Conservation (phyloP, 345 rosid genomes). For the Eucalyptus decipiens region DNA sequence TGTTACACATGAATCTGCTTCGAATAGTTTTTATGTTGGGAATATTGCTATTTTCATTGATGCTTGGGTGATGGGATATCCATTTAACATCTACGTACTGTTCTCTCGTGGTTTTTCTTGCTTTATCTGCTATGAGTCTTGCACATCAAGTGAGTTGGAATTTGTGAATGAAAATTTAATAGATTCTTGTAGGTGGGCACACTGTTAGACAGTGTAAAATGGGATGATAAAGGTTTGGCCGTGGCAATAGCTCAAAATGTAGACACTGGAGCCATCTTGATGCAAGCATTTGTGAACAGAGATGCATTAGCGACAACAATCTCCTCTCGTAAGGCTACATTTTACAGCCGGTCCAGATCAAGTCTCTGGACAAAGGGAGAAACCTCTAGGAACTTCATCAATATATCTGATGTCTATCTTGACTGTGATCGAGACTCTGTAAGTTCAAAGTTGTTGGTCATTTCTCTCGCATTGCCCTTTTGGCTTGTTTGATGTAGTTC, state of each 20-base stretch:
- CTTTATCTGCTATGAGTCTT: background rate
- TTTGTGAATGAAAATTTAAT: background rate
- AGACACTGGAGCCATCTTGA: constrained; percentile 77
- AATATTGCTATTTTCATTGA: background rate
- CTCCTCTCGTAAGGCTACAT: constrained; percentile 75
- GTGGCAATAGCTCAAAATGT: constrained; percentile 94
- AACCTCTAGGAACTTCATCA: constrained; percentile 81
- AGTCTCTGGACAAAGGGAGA: constrained; percentile 90
- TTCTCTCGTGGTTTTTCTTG: background rate
- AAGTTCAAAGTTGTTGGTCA: constrained; percentile 1
- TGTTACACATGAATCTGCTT: background rate
- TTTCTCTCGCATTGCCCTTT: background rate
- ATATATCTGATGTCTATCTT: constrained; percentile 55
- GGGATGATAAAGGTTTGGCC: constrained; percentile 96
- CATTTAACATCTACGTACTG: background rate
- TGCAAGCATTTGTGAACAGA: constrained; percentile 90
- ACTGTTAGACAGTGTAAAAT: constrained; percentile 63
- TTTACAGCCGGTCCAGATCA: constrained; percentile 82
- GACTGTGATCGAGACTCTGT: constrained; percentile 91
- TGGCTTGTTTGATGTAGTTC: background rate
- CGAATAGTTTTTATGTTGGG: background rate
- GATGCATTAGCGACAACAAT: constrained; percentile 69
- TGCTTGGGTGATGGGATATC: background rate
- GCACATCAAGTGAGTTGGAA: background rate
- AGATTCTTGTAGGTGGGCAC: constrained; percentile 41